A percentile compares a stretch with the other conserved stretches of the same genome.
phyloP scores from a whole-genome alignment of 495 filamentous ascomycete species.

The Aspergillus homomorphus region DNA sequence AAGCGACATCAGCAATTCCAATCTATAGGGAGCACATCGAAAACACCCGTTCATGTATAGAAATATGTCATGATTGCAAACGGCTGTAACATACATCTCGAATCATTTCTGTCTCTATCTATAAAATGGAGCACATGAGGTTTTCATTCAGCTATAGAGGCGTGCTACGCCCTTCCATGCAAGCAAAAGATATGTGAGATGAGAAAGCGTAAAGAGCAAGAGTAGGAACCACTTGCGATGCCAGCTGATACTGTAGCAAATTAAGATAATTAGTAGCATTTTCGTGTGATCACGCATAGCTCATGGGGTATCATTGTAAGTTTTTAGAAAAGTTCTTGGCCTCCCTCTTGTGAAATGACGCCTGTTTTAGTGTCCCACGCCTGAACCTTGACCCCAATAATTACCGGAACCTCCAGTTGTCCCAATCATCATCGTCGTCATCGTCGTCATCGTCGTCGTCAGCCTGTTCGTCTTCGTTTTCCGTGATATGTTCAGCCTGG shows the following conservation, averaged over 20 bases:
- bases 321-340: conserved; percentile 26
- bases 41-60: neutral
- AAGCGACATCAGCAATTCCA: conserved; percentile 6
- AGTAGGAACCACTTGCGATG: neutral
- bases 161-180: neutral
- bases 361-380: conserved; percentile 18
- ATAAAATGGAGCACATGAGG: neutral
- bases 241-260: conserved; percentile 6
- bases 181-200: too few relatives aligned
- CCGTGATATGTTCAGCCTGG: conserved; percentile 16
- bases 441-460: conserved; percentile 60
- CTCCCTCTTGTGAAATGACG: conserved; percentile 27
- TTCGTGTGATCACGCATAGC: conserved; percentile 23
- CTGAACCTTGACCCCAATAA: conserved; percentile 9
- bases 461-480: conserved; percentile 43
- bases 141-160: neutral
- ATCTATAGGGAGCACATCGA: neutral
- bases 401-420: conserved; percentile 65
- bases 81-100: conserved; percentile 9
- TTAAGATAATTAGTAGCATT: conserved; percentile 15
- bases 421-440: conserved; percentile 61
- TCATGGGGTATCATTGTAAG: conserved; percentile 45
- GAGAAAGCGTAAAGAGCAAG: neutral
- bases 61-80: neutral
- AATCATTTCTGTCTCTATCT: neutral